Percentiles rank a stretch among this genome's conserved stretches.
These are phyloP conservation scores for Phytophthora macrochlamydospora DNA, from an alignment of 352 stramenopile species.

Conservation along the genomic window DNA sequence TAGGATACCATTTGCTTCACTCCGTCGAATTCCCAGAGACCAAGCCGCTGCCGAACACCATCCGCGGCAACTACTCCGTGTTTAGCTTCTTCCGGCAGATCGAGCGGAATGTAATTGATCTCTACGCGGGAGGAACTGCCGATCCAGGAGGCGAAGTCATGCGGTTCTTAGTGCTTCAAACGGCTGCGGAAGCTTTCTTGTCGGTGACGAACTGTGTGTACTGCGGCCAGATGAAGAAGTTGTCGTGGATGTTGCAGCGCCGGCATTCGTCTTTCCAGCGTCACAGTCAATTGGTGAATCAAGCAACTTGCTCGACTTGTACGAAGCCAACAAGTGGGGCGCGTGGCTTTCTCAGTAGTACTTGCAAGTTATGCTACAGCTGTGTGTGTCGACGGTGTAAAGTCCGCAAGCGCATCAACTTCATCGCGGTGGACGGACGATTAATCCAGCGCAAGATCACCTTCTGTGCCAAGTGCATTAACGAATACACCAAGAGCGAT, in stretches of 20 bases:
- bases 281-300: background rate
- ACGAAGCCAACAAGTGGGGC: slow-evolving; percentile 23
- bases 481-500: slow-evolving; percentile 32
- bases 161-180: slow-evolving; percentile 24
- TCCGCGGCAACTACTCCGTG: slow-evolving; percentile 41
- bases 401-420: slow-evolving; percentile 42
- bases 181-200: slow-evolving; percentile 32
- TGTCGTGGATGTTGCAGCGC: slow-evolving; percentile 42
- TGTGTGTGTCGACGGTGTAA: slow-evolving; percentile 41
- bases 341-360: slow-evolving; percentile 31
- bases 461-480: slow-evolving; percentile 44
- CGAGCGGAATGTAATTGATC: slow-evolving; percentile 33
- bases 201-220: slow-evolving; percentile 39
- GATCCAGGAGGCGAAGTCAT: slow-evolving; percentile 32
- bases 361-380: slow-evolving; percentile 39
- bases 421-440: slow-evolving; percentile 27
- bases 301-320: slow-evolving; percentile 25
- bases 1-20: slow-evolving; percentile 42
- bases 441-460: slow-evolving; percentile 42
- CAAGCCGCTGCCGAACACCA: slow-evolving; percentile 30
- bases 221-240: slow-evolving; percentile 62
- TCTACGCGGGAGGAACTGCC: slow-evolving; percentile 33
- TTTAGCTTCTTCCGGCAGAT: slow-evolving; percentile 47
- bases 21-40: slow-evolving; percentile 49
- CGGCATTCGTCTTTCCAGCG: slow-evolving; percentile 9